These are phyloP conservation scores for Monosporascus sp. DNA, from an alignment of 2,329 filamentous ascomycete genomes.

Conservation along the genomic window DNA sequence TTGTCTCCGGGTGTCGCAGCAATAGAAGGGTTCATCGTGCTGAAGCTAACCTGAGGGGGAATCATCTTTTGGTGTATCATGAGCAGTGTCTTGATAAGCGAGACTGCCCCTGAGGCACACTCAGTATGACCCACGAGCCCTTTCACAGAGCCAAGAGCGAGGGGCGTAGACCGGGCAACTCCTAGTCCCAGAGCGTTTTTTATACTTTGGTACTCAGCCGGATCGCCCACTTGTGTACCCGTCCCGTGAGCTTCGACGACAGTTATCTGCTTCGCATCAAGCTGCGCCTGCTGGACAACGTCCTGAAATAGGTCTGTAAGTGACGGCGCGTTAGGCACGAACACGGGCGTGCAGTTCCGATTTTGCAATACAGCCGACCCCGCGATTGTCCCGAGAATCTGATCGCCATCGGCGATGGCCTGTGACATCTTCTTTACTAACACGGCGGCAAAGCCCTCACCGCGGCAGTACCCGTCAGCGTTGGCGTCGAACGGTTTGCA, in stretches of 20 bases:
- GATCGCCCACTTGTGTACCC: constrained; percentile 36
- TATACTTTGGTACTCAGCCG: constrained; percentile 23
- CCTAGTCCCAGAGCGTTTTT: constrained; percentile 15
- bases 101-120: constrained; percentile 22
- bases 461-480: constrained; percentile 48
- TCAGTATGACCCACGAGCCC: constrained; percentile 30
- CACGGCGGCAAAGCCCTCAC: constrained; percentile 40
- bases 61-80: constrained; percentile 24
- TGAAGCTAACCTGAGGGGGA: constrained; percentile 29
- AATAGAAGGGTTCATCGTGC: constrained; percentile 14
- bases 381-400: constrained; percentile 33
- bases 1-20: no score
- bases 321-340: constrained; percentile 29
- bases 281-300: constrained; percentile 17
- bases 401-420: constrained; percentile 43
- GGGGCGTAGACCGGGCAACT: not conserved
- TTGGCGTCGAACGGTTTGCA: constrained; percentile 30
- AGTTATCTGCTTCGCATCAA: constrained; percentile 16
- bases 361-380: constrained; percentile 34
- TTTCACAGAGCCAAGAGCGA: constrained; percentile 28
- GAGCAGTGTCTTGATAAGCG: constrained; percentile 27
- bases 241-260: constrained; percentile 37
- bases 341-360: constrained; percentile 33
- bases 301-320: constrained; percentile 23
- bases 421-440: constrained; percentile 41